Evolutionary conservation across 2,329 filamentous ascomycete species (phyloP).

Genomic region (Sporothrix humicola): DNA sequence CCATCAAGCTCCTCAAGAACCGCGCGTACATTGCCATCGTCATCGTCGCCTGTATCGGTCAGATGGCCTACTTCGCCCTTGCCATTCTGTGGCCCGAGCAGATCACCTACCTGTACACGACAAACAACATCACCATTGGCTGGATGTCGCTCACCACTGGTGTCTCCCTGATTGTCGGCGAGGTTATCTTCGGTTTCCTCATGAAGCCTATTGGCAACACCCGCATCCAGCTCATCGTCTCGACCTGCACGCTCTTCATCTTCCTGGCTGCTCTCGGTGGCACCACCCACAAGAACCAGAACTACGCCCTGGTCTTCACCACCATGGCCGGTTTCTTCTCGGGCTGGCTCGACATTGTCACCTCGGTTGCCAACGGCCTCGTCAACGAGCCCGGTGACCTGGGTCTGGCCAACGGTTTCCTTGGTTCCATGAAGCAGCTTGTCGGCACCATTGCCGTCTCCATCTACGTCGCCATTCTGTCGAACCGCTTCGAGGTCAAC

Average conservation of each 20-base stretch:
- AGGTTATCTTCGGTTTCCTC: slow-evolving; percentile 25
- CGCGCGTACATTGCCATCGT: slow-evolving; percentile 42
- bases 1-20: slow-evolving; percentile 47
- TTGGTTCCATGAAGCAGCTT: slow-evolving; percentile 35
- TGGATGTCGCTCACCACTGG: slow-evolving; percentile 31
- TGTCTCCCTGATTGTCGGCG: slow-evolving; percentile 28
- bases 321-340: slow-evolving; percentile 35
- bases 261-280: slow-evolving; percentile 34
- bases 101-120: slow-evolving; percentile 43
- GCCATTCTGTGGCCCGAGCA: slow-evolving; percentile 48
- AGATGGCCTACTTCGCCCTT: slow-evolving; percentile 49
- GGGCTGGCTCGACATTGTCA: slow-evolving; percentile 35
- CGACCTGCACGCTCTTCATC: slow-evolving; percentile 25
- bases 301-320: slow-evolving; percentile 32
- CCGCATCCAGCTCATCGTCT: slow-evolving; percentile 32
- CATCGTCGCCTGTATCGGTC: slow-evolving; percentile 45
- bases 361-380: slow-evolving; percentile 34
- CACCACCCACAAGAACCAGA: slow-evolving; percentile 31
- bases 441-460: slow-evolving; percentile 33
- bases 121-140: slow-evolving; percentile 33
- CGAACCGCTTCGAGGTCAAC: slow-evolving; percentile 29
- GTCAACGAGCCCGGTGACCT: slow-evolving; percentile 35
- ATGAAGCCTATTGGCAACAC: slow-evolving; percentile 31
- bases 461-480: slow-evolving; percentile 33
- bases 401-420: slow-evolving; percentile 35